A percentile compares a stretch with the other conserved stretches of the same genome.
Conservation (phyloP, 202 grass and related monocot genomes). For the Schoenoplectus tabernaemontani region DNA sequence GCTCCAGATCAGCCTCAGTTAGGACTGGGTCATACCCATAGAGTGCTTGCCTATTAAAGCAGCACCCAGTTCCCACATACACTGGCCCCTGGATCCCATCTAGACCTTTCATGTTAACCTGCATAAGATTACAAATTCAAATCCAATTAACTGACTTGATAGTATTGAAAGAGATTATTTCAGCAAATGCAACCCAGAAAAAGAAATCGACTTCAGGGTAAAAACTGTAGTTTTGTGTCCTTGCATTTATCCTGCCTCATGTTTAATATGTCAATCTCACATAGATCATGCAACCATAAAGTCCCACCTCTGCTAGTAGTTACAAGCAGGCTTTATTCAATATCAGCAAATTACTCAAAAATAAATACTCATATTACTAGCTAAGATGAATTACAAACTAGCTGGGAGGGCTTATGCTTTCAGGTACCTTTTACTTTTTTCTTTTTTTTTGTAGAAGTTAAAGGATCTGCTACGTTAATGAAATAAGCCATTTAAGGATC, state of each 20-base stretch:
- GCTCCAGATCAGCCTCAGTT: conserved; percentile 92
- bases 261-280: neutral
- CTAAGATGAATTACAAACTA: conserved; percentile 40
- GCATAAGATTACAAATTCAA: conserved; percentile 28
- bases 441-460: neutral
- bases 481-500: neutral
- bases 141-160: neutral
- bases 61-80: conserved; percentile 52
- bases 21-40: conserved; percentile 66
- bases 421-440: neutral
- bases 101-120: conserved; percentile 72
- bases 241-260: neutral
- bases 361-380: neutral
- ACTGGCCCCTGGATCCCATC: conserved; percentile 51
- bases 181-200: neutral
- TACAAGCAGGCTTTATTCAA: neutral
- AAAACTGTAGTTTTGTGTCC: neutral
- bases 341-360: neutral
- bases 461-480: neutral
- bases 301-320: neutral
- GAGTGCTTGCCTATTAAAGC: conserved; percentile 44
- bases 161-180: neutral
- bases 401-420: neutral
- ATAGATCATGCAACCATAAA: neutral
- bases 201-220: neutral